Conservation (phyloP, 495 filamentous ascomycete genomes). For the Lophiostoma macrostomum region DNA sequence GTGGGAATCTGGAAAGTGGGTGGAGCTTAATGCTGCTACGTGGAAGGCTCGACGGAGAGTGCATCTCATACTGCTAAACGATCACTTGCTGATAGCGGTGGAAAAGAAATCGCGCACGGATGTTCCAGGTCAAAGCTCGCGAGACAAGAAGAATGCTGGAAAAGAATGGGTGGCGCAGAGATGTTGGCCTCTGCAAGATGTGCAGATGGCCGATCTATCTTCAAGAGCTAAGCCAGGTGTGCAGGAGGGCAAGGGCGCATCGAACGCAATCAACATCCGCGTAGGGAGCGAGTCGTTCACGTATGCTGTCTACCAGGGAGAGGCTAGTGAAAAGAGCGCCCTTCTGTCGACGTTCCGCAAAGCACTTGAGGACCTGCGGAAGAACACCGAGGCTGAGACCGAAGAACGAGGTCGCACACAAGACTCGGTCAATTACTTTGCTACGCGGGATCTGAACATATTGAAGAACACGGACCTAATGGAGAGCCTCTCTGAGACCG, state of each 20-base stretch:
- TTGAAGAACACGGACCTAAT: conserved; percentile 71
- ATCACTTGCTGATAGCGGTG: conserved; percentile 86
- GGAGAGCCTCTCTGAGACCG: conserved; percentile 62
- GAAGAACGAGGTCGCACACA: conserved; percentile 72
- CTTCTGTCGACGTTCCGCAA: conserved; percentile 87
- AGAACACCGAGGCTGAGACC: conserved; percentile 74
- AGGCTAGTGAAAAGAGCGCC: conserved; percentile 69
- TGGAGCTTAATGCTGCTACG: conserved; percentile 93
- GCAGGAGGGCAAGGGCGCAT: conserved; percentile 54
- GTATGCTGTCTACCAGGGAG: conserved; percentile 70
- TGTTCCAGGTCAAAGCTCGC: conserved; percentile 42
- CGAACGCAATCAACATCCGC: conserved; percentile 86
- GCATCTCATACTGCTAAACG: conserved; percentile 88
- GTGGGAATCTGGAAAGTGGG: conserved; percentile 84
- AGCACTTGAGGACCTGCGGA: conserved; percentile 83
- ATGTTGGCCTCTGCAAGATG: conserved; percentile 91
- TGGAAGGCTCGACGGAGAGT: conserved; percentile 85
- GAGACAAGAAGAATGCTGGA: conserved; percentile 27
- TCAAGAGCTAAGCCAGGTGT: conserved; percentile 52
- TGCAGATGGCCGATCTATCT: conserved; percentile 85
- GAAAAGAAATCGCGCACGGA: conserved; percentile 89
- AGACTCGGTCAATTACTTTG: conserved; percentile 79
- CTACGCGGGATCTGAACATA: conserved; percentile 64
- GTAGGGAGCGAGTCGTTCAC: conserved; percentile 91
- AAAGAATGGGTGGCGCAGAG: conserved; percentile 84